phyloP scores from a whole-genome alignment of 1,284 basidiomycete species.

The Exsudoporus floridanus region DNA sequence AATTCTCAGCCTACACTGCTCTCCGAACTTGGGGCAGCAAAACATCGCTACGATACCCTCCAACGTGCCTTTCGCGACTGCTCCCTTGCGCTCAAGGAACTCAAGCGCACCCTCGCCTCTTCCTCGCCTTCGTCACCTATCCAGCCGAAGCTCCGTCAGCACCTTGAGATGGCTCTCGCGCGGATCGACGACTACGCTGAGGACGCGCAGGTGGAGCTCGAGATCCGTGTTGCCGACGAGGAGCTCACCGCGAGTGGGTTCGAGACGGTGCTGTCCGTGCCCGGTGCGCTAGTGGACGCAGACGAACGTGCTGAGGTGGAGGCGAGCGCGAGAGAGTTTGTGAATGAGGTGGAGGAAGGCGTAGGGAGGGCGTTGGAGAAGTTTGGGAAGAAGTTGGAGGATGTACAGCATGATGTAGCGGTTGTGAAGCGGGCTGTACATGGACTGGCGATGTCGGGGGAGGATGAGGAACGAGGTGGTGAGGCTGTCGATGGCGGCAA shows the following conservation, averaged over 20 bases:
- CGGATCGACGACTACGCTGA: slow-evolving; percentile 79
- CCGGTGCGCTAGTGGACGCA: slow-evolving; percentile 42
- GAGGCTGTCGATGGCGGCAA: neutral
- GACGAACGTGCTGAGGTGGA: slow-evolving; percentile 45
- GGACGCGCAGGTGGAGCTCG: slow-evolving; percentile 82
- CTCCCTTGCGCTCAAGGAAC: slow-evolving; percentile 58
- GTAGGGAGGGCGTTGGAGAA: slow-evolving; percentile 49
- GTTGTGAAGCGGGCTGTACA: slow-evolving; percentile 59
- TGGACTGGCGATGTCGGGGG: slow-evolving; percentile 33
- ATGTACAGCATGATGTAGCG: slow-evolving; percentile 80
- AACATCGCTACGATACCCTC: slow-evolving; percentile 59
- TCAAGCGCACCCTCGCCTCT: slow-evolving; percentile 44
- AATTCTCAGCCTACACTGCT: slow-evolving; percentile 40
- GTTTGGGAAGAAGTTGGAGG: slow-evolving; percentile 64
- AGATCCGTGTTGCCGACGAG: slow-evolving; percentile 81
- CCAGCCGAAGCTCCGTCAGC: slow-evolving; percentile 19
- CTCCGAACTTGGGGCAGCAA: slow-evolving; percentile 42
- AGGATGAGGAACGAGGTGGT: slow-evolving; percentile 13
- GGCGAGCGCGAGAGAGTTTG: slow-evolving; percentile 58
- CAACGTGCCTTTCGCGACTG: slow-evolving; percentile 69
- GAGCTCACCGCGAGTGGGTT: slow-evolving; percentile 69
- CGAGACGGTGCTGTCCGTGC: slow-evolving; percentile 66
- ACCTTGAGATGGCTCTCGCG: slow-evolving; percentile 57
- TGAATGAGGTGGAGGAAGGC: slow-evolving; percentile 53
- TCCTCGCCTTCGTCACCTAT: slow-evolving; percentile 7